Evolutionary conservation across 768 basidiomycete species (phyloP), one percentile per base, ranked within the genome.

Genomic region (Boletus edulis): DNA sequence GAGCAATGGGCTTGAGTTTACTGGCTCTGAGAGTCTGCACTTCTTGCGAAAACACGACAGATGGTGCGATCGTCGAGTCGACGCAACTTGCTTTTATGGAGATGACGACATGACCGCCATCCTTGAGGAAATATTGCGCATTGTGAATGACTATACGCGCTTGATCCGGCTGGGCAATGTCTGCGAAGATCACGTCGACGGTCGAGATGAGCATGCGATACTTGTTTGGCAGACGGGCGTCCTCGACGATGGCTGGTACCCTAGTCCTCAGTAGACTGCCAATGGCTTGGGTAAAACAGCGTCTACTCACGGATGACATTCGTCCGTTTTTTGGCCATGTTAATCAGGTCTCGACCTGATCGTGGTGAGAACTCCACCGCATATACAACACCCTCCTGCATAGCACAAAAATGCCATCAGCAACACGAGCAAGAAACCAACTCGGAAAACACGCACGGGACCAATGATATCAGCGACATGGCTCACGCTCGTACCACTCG

Each of bases 41-140:
- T 74, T 74, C 93, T 37, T 80, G 74, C 2, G 92, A 88, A 64
- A 98, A 99, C 45, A 98, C 87, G 24, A 85, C 86, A 59, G 93
- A 91, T 11, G 97, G 85, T 3, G 92, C 84, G 4, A 82, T 82
- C n/a, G 95, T 98, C 41, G 94, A 98, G 73, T 99, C 97, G 71
- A 99, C 89, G 79, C 97, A 99, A 65, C 90, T 94, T 31, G 97
- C 97, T 78, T 99, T 99, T 82, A 99, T 97, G 51, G 96, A 98
- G 60, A 99, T 94, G 64, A 99, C 86, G 63, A 83, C 78, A 65
- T 97, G 92, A 3, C 97, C 97, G 31, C 82, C 84, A 71, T 95
- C 88, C 73, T 96, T 98, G 51, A 99, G 81, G 87, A 99, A 99
- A 72, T 87, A 86, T 63, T 97, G 86, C 0, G 96, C 92, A 73